Base-by-base conservation (phyloP, 148 eudicot species). In the Camellia lanceoleosa region DNA sequence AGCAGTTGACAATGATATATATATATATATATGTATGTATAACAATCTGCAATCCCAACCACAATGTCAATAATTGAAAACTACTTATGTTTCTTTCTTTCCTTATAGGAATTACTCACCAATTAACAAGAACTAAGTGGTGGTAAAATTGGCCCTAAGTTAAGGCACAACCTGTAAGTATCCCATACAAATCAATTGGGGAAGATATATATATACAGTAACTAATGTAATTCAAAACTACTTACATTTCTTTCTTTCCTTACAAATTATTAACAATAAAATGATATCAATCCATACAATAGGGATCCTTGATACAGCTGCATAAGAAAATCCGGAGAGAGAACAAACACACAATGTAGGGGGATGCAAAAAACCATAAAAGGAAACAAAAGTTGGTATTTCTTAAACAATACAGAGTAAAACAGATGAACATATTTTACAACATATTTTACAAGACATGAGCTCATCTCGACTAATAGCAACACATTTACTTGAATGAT, bases 401-500 rank as follows among this genome's bases (percentile, higher is more conserved):
- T 51, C 72, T 52, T 77, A 20, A 46, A 19, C 11, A 49, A 46
- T 47, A 65, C 1, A 14, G 43, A 66, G 47, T 30, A 30, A 0
- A 76, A 77, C 54, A 30, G 30, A 38, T 65, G 4, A 51, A 20
- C 52, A 60, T 9, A 75, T 59, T n/a, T n/a, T n/a, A n/a, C n/a
- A n/a, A n/a, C n/a, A n/a, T n/a, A n/a, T n/a, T 30, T 30, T 30
- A 30, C 38, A 30, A 30, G 38, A 30, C 79, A 76, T 76, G 49
- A 74, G 3, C 30, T 20, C 65, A 60, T n/a, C 56, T 42, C 77
- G 5, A 1, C 14, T 2, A 2, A 16, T 15, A 38, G 3, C 7
- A 42, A 68, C 42, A 55, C 64, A 58, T 58, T 59, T 42, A 74
- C 47, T 56, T 44, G 51, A 60, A 75, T 60, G 41, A 61, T 75